phyloP scores from a whole-genome alignment of 2,329 filamentous ascomycete genomes.

The Pyrenochaeta sp. region DNA sequence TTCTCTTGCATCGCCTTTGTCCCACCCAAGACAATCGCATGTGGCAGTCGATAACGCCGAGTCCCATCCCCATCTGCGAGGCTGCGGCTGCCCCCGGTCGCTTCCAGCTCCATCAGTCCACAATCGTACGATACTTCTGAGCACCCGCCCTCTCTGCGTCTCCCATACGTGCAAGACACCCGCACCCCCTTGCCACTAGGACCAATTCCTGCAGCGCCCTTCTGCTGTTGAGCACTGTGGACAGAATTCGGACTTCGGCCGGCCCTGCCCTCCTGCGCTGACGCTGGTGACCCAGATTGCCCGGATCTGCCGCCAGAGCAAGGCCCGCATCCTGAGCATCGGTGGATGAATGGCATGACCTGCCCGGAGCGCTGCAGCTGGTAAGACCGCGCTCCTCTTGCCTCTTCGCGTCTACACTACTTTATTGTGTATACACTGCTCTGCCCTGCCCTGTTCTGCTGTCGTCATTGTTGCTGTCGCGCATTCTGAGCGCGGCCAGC shows the following conservation, averaged over 20 bases:
- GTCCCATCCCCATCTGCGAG: background rate
- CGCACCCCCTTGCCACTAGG: conserved; percentile 11
- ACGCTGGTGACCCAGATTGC: background rate
- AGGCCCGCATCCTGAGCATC: conserved; percentile 6
- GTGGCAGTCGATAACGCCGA: background rate
- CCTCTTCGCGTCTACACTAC: background rate
- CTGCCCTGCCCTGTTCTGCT: conserved; percentile 1
- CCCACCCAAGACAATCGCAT: background rate
- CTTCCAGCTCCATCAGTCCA: conserved; percentile 4
- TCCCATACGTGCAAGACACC: conserved; percentile 9
- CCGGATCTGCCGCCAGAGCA: conserved; percentile 1
- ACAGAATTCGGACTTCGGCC: too few species aligned
- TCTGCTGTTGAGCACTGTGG: background rate
- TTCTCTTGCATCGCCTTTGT: background rate
- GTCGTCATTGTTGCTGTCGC: conserved; percentile 6
- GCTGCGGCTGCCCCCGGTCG: conserved; percentile 1
- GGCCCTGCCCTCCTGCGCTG: background rate
- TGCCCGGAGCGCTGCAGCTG: conserved; percentile 12
- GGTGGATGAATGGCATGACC: conserved; percentile 21
- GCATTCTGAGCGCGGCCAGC: conserved; percentile 6
- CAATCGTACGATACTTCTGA: conserved; percentile 19
- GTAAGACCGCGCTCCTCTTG: conserved; percentile 22
- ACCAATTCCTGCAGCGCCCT: conserved; percentile 9
- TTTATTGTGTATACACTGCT: background rate
- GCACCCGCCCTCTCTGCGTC: conserved; percentile 13